Percentiles rank a stretch among this genome's conserved stretches.
Evolutionary conservation across 2,329 filamentous ascomycete species (phyloP).

Genomic region (Colletotrichum sp.): DNA sequence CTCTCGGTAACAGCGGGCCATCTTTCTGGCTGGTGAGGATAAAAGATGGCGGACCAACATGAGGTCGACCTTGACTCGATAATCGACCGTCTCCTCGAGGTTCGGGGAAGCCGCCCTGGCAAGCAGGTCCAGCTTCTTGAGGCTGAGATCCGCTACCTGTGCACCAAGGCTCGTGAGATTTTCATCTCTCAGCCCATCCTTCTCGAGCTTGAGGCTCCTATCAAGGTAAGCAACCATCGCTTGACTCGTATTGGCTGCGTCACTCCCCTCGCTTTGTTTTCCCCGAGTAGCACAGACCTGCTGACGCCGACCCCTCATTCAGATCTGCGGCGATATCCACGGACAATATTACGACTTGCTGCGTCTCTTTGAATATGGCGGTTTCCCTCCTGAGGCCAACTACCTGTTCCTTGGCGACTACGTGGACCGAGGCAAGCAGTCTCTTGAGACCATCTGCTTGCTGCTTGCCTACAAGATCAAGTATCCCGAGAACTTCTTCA

Average conservation of each 20-base stretch:
- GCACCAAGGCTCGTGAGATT: slow-evolving; percentile 98
- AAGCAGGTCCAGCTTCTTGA: slow-evolving; percentile 98
- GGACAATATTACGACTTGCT: slow-evolving; percentile 99
- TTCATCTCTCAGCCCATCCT: slow-evolving; percentile 99
- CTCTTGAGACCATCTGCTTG: slow-evolving; percentile 96
- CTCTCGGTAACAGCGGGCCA: slow-evolving; percentile 41
- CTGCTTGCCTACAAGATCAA: slow-evolving; percentile 99
- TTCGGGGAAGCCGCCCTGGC: slow-evolving; percentile 94
- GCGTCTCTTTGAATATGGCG: slow-evolving; percentile 96
- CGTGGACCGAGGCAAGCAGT: slow-evolving; percentile 98
- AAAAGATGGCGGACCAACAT: slow-evolving; percentile 69
- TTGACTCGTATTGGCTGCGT: slow-evolving; percentile 1
- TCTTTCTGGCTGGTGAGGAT: slow-evolving; percentile 46
- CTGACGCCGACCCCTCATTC: slow-evolving; percentile 23
- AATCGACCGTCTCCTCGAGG: slow-evolving; percentile 97
- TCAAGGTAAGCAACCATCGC: slow-evolving; percentile 75
- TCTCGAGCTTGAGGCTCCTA: slow-evolving; percentile 95
- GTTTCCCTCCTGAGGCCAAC: slow-evolving; percentile 97
- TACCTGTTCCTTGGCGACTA: slow-evolving; percentile 99
- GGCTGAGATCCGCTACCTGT: slow-evolving; percentile 94
- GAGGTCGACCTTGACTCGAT: slow-evolving; percentile 99
- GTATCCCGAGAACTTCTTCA: slow-evolving; percentile 99
- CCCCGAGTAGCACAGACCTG: background rate
- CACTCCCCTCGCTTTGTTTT: background rate
- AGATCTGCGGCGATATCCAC: slow-evolving; percentile 99